A percentile compares a stretch with the other conserved stretches of the same genome.
phyloP scores from a whole-genome alignment of 768 basidiomycete species.

The Mycena alexandri region DNA sequence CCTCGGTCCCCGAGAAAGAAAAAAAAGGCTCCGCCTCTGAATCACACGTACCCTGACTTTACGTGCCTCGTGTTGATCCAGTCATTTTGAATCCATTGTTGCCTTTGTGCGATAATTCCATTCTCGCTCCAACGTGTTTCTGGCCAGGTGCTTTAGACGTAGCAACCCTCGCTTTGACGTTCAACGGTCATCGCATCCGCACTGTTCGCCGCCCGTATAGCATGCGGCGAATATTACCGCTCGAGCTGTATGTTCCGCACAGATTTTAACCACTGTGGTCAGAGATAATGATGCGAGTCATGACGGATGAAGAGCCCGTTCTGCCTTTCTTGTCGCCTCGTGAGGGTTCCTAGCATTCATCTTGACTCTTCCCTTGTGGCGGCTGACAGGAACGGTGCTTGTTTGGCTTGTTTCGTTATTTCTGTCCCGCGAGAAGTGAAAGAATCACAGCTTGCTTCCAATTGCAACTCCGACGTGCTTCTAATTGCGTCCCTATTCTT shows the following conservation, averaged over 20 bases:
- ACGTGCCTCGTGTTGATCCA: constrained; percentile 27
- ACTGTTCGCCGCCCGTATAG: constrained; percentile 15
- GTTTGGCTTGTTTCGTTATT: constrained; percentile 7
- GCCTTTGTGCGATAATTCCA: constrained; percentile 5
- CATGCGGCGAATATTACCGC: constrained; percentile 9
- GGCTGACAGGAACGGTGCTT: constrained; percentile 25
- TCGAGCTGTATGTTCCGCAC: constrained; percentile 25
- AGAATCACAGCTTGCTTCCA: constrained; percentile 16
- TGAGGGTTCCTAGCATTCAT: not conserved
- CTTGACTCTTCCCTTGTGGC: constrained; percentile 13
- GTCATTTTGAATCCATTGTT: constrained; percentile 23
- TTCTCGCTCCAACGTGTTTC: constrained; percentile 24
- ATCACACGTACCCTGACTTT: constrained; percentile 17
- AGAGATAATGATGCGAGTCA: constrained; percentile 13
- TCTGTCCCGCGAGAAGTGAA: constrained; percentile 27
- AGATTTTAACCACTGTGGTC: constrained; percentile 26
- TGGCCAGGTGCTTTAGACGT: constrained; percentile 25
- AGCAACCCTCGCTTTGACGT: constrained; percentile 25
- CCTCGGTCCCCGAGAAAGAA: constrained; percentile 1
- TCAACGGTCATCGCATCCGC: constrained; percentile 11
- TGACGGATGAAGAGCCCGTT: constrained; percentile 7
- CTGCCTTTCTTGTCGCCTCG: constrained; percentile 14
- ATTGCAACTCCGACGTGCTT: constrained; percentile 22
- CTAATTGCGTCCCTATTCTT: constrained; percentile 28
- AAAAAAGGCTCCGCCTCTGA: constrained; percentile 26